Evolutionary conservation across 2,329 filamentous ascomycete species (phyloP), one percentile per base, ranked within the genome.

Genomic region (Colletotrichum sansevieriae): DNA sequence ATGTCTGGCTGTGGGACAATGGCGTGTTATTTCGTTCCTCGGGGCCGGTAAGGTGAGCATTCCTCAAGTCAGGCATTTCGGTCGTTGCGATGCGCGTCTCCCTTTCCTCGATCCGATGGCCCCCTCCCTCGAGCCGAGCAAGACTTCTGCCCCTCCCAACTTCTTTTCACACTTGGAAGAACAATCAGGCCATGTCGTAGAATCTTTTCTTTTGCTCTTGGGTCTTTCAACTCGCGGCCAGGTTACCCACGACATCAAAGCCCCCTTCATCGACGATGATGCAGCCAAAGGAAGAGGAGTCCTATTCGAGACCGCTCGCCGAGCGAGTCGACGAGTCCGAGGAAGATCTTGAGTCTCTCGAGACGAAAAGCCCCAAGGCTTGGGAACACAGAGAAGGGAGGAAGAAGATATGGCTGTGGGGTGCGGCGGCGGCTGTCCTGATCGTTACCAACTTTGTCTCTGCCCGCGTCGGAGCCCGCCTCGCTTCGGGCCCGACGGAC

Each of bases 371-470:
- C 29, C 29, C 29, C 12, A 33, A 37, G 47, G 11, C 33, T 1
- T 58, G 67, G 54, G 63, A 68, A 22, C n/a, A 68, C 39, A 47
- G 43, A 7, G 46, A 41, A 29, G 33, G 20, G 6, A 55, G 44
- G n/a, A 58, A 44, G 35, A 39, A 37, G 46, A 9, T 39, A 10
- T 70, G 63, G 63, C 35, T 18, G 9, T 63, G 46, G 8, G 51
- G 57, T 18, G 51, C 41, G 6, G 64, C 57, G 10, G 51, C 64
- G 2, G 68, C 61, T 2, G 49, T 71, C 2, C 39, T 65, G 7
- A 22, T 71, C 3, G 63, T 72, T 8, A 67, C 68, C 15, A 64
- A 71, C 55, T n/a, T 74, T 41, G 25, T 74, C 22, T 72, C 71
- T 2, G 70, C 66, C 6, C 72, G 70, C 18, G 56, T 72, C 35